Evolutionary conservation across 2,329 filamentous ascomycete genomes (phyloP), one percentile per base, ranked within the genome.

Genomic region (Penicillium sp.): DNA sequence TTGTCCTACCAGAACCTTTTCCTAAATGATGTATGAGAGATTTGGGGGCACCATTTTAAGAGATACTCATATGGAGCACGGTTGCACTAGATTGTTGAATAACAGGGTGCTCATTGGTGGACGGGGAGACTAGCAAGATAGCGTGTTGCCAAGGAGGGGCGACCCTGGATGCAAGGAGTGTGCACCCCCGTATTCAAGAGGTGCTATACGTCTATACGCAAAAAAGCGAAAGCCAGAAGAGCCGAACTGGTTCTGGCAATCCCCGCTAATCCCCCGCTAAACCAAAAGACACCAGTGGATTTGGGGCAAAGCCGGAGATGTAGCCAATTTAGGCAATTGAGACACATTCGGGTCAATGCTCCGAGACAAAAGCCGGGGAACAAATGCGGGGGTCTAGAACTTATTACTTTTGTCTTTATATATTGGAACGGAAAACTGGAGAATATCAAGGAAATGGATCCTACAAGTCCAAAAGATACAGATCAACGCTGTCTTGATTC

Each of bases 401-500:
- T 23, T 42, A 15, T 25, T 41, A 41, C 38, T 40, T 40, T 40
- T 19, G 25, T 17, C 4, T 23, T 23, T 8, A 23, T 23, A 41
- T 23, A 42, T 42, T 35, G 33, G 33, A 42, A 8, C 15, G 13
- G 23, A 23, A 41, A 38, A 10, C 9, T 15, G 40, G 19, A 42
- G 4, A 17, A n/a, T 15, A 43, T 43, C 15, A 29, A 41, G 19
- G 21, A 41, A 25, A 43, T 43, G 41, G 41, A 4, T 43, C 4
- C 19, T 42, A 42, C 9, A 15, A 21, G 45, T 47, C 25, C 43
- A 33, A 48, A 25, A 35, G 12, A 33, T 50, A 50, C 54, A 56
- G 54, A 54, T 54, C 43, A 54, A 53, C 46, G 57, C 53, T 53
- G 58, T 54, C 58, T 62, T 43, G 56, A 56, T 56, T 51, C 56